Percentiles rank a stretch among this genome's conserved stretches.
phyloP scores from a whole-genome alignment of 139 green algal species.

The Chlorella sp. region DNA sequence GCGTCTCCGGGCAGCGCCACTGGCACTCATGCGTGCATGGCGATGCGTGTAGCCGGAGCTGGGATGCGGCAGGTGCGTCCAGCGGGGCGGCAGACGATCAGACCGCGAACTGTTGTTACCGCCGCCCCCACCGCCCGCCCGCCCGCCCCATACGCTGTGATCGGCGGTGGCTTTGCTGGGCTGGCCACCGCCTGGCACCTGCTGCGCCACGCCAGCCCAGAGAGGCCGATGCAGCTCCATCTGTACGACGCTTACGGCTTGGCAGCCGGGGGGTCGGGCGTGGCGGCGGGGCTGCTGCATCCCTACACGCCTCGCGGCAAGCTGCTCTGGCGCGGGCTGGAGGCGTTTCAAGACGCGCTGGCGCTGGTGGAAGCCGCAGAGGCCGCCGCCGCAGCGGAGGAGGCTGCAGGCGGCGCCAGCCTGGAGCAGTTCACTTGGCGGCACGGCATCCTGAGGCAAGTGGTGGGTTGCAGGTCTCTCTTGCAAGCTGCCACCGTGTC shows the following conservation, averaged over 20 bases:
- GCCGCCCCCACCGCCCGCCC: background rate
- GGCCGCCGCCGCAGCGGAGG: conserved; percentile 13
- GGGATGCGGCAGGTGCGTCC: too few species aligned
- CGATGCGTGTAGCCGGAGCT: too few species aligned
- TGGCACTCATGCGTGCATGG: too few species aligned
- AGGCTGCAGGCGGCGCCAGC: background rate
- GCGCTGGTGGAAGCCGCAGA: conserved; percentile 53
- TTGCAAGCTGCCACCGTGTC: too few species aligned
- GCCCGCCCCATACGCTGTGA: conserved; percentile 60
- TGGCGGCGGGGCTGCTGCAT: conserved; percentile 90
- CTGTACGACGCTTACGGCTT: conserved; percentile 82
- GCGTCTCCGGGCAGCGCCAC: too few species aligned
- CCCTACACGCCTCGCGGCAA: conserved; percentile 80
- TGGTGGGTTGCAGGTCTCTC: too few species aligned
- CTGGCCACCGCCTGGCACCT: conserved; percentile 73
- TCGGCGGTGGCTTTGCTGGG: conserved; percentile 84
- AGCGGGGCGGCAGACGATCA: too few species aligned
- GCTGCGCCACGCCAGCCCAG: conserved; percentile 26
- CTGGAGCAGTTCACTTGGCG: conserved; percentile 44
- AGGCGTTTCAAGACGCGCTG: conserved; percentile 49
- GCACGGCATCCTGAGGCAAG: conserved; percentile 55
- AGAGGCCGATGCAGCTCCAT: conserved; percentile 51
- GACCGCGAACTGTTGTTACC: too few species aligned
- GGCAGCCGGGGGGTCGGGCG: conserved; percentile 82
- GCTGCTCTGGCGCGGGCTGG: conserved; percentile 61